Base-by-base conservation (phyloP, 176 grass and related monocot genomes). In the Phoenix roebelenii region DNA sequence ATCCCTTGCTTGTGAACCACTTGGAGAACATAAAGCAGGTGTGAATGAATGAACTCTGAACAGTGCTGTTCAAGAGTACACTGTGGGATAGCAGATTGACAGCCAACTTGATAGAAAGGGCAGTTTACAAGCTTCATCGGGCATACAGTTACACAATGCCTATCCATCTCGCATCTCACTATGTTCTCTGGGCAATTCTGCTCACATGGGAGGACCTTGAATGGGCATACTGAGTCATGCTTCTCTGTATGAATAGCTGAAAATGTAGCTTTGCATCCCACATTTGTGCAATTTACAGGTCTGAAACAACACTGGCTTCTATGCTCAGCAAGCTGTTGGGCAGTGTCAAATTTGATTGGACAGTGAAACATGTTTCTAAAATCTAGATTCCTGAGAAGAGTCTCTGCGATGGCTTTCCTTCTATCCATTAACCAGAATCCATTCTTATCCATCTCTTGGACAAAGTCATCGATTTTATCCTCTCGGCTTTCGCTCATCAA, bases 41-140 rank as follows among this genome's bases (percentile, higher is more conserved):
- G 92, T 0, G 64, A 76, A 54, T 90, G 83, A 60, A 90, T 69
- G 74, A 77, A 69, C 16, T 82, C 73, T 0, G 55, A 73, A 74
- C 74, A 85, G 75, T 97, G 92, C 51, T 60, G 82, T 57, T 83
- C 78, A 52, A 88, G 80, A 72, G 76, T 82, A 65, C 81, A 79
- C 54, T 72, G 85, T 1, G 87, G 83, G 74, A 97, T 85, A 25
- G 75, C 64, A 35, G 72, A 80, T 70, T 91, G 77, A 67, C 87
- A 97, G 50, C 92, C 92, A 74, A 82, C 81, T 68, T 73, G 72
- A 59, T 77, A 66, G 55, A 88, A 96, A 29, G 92, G 87, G 60
- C 92, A 97, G 57, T 91, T 85, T 23, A 88, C 74, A 69, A 91
- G 58, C 32, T 79, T 90, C 87, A 91, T 91, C 17, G 58, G 24